Conservation (phyloP, 768 basidiomycete species). For the Tricholoma sp. region DNA sequence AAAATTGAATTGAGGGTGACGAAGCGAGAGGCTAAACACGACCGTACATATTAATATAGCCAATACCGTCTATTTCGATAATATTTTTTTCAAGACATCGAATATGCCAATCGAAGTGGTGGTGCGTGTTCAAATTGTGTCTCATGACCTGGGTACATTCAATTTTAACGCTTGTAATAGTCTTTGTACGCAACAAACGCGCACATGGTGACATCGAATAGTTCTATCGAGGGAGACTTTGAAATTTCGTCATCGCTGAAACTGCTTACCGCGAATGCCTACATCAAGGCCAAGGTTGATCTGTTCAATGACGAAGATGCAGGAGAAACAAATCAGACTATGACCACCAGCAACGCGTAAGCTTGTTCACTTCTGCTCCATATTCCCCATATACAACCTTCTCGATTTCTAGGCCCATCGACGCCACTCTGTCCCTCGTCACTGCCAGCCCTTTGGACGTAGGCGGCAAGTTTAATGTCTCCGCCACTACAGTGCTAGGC, state of each 20-base stretch:
- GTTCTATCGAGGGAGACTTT: conserved; percentile 43
- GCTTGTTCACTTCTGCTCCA: conserved; percentile 2
- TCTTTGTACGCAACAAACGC: too few relatives aligned
- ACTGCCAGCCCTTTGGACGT: not conserved
- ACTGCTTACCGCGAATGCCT: conserved; percentile 34
- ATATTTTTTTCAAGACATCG: too few relatives aligned
- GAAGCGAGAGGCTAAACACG: too few relatives aligned
- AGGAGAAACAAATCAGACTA: conserved; percentile 20
- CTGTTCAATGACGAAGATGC: conserved; percentile 27
- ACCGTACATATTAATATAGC: too few relatives aligned
- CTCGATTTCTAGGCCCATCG: conserved; percentile 3
- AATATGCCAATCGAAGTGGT: too few relatives aligned
- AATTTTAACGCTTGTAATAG: too few relatives aligned
- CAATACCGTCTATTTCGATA: too few relatives aligned
- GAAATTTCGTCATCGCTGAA: conserved; percentile 25
- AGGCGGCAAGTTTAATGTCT: conserved; percentile 15
- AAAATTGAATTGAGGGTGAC: too few relatives aligned
- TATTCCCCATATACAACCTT: not conserved
- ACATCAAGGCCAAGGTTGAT: conserved; percentile 34
- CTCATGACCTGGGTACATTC: too few relatives aligned
- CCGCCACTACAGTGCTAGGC: conserved; percentile 7
- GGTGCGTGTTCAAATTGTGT: too few relatives aligned
- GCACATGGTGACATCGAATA: conserved; percentile 34
- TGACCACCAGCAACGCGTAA: conserved; percentile 37
- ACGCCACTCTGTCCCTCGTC: conserved; percentile 4